Base-by-base conservation (phyloP, 306 rosid species). In the Echinosophora koreensis region DNA sequence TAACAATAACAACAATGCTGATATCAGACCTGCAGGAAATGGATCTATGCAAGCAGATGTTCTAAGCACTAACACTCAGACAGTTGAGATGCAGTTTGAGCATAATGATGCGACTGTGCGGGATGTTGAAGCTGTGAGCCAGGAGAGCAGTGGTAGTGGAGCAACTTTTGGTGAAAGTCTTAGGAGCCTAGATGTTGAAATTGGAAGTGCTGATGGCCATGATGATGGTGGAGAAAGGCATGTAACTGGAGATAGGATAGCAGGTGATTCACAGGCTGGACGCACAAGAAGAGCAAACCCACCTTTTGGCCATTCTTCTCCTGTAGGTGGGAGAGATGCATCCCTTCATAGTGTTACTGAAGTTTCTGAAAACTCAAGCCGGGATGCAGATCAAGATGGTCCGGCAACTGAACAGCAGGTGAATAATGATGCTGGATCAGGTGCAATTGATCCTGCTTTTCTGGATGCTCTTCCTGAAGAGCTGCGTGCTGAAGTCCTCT, bases 151-250 rank as follows among this genome's bases (percentile, higher is more conserved):
- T 78, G 98, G 96, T 49, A 94, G 98, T 87, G 98, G 95, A 60
- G 98, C 98, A 49, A 94, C 98, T 77, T 81, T 94, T 80, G 98
- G 98, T 61, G 98, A 92, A 85, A 94, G 98, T 72, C 95, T 94
- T 77, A 89, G 98, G 13, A 94, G 98, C 86, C 91, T 94, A 64
- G 98, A 94, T 85, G 98, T 94, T 66, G 98, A 94, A 85, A 94
- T 94, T 81, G 98, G 98, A 77, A 94, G 98, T 74, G 96, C 91
- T 69, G 98, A 94, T 75, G 98, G 98, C 67, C 98, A 92, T 75
- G 98, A 94, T 80, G 97, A 94, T 78, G 92, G 93, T 55, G 95
- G 88, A 70, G 98, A 94, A 69, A 90, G 98, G 82, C 97, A 88
- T 84, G 96, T 84, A 59, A 81, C 97, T 73, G 76, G 84, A 17